phyloP scores from a whole-genome alignment of 306 rosid species.

The Senna siamea region DNA sequence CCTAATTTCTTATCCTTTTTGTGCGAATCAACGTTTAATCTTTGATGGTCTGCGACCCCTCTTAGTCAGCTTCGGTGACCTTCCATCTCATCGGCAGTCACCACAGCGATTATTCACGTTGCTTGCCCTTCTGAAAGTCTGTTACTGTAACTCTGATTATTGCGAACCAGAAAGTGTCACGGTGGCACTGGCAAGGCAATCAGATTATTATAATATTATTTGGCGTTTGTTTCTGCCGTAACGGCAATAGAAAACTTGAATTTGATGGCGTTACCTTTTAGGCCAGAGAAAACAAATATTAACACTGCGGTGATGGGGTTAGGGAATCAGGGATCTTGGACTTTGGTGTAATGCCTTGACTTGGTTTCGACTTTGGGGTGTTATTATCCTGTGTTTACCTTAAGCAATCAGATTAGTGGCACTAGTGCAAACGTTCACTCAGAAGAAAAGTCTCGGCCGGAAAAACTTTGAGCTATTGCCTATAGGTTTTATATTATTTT shows the following conservation, averaged over 20 bases:
- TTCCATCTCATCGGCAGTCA: background rate
- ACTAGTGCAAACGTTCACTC: background rate
- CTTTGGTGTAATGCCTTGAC: background rate
- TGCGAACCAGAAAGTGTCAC: background rate
- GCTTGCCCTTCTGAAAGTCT: background rate
- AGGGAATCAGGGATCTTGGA: slow-evolving; percentile 29
- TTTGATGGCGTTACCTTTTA: slow-evolving; percentile 26
- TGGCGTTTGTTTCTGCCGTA: slow-evolving; percentile 9
- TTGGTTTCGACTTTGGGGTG: background rate
- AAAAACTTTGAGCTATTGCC: too few species aligned
- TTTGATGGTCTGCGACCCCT: background rate
- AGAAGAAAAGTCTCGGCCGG: too few species aligned
- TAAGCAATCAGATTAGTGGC: background rate
- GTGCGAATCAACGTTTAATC: background rate
- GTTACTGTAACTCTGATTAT: background rate
- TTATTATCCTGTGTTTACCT: background rate
- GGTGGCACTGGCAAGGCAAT: background rate
- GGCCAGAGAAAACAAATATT: slow-evolving; percentile 6
- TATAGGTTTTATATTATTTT: too few species aligned
- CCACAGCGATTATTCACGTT: background rate
- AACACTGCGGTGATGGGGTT: slow-evolving; percentile 18
- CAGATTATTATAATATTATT: background rate
- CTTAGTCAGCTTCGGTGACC: background rate
- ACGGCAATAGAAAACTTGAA: slow-evolving; percentile 5
- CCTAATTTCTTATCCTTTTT: slow-evolving; percentile 29